Conservation (phyloP, 2,329 filamentous ascomycete genomes). For the Colletotrichum sp. region DNA sequence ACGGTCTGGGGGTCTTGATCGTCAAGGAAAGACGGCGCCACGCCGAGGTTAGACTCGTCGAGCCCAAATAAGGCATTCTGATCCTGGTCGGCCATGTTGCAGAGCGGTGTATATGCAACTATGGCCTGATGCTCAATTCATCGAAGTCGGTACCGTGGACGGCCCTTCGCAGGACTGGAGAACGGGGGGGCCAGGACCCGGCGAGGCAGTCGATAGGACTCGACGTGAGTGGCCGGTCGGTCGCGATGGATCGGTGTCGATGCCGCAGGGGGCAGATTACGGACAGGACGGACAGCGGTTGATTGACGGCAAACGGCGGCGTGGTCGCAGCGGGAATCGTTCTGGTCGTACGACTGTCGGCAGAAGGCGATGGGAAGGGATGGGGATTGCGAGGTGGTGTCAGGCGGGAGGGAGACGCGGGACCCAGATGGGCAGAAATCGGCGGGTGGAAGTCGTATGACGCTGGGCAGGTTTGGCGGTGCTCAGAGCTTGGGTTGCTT, state of each 20-base stretch:
- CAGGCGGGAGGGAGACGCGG: constrained; percentile 2
- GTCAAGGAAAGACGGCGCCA: constrained; percentile 34
- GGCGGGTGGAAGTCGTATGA: constrained; percentile 14
- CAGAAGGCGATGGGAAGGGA: constrained; percentile 6
- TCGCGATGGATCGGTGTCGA: constrained; percentile 4
- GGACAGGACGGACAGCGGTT: background rate
- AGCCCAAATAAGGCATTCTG: constrained; percentile 48
- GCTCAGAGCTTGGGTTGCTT: background rate
- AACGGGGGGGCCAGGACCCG: background rate
- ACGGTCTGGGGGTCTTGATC: constrained; percentile 27
- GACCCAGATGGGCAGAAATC: constrained; percentile 7
- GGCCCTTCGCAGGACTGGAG: background rate
- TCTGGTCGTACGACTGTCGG: constrained; percentile 16
- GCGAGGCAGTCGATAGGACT: background rate
- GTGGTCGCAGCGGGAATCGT: background rate
- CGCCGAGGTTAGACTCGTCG: constrained; percentile 43
- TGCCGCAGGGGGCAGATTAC: background rate
- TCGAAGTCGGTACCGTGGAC: constrained; percentile 7
- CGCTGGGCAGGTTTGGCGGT: constrained; percentile 9
- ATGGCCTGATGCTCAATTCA: constrained; percentile 26
- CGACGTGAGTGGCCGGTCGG: constrained; percentile 8
- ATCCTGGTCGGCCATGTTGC: constrained; percentile 45
- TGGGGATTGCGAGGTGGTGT: constrained; percentile 9
- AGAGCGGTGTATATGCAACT: constrained; percentile 20
- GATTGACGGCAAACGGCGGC: constrained; percentile 10